These are phyloP conservation scores for Suillus cothurnatus DNA, from an alignment of 768 basidiomycete genomes.

Conservation along the genomic window DNA sequence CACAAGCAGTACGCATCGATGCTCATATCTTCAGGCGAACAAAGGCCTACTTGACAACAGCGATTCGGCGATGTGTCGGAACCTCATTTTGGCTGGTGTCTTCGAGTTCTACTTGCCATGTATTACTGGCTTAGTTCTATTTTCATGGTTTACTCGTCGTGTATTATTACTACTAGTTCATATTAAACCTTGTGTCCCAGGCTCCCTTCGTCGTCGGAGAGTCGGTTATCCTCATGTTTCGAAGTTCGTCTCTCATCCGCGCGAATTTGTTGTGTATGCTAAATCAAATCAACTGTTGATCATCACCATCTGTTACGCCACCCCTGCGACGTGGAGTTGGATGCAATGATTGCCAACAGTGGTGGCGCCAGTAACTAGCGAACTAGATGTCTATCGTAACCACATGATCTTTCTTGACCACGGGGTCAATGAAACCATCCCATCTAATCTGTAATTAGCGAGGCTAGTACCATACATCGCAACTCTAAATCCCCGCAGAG, in stretches of 20 bases:
- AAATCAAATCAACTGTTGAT: neutral
- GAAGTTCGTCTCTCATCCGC: neutral
- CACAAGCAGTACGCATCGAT: neutral
- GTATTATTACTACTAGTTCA: neutral
- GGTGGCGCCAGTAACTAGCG: neutral
- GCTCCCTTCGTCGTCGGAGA: neutral
- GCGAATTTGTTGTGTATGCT: neutral
- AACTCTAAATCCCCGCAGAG: neutral
- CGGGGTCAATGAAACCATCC: neutral
- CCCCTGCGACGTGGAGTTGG: neutral
- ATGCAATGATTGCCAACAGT: neutral
- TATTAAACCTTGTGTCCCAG: neutral
- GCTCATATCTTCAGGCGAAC: too few species aligned
- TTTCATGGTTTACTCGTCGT: neutral
- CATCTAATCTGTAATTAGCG: neutral
- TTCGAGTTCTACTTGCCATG: neutral
- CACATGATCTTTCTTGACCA: neutral
- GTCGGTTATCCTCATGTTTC: neutral
- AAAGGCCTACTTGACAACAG: too few species aligned
- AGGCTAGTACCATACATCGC: neutral
- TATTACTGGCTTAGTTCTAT: neutral
- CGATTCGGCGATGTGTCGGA: neutral
- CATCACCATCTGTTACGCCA: neutral
- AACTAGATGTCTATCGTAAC: neutral
- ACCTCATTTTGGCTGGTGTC: neutral